Conservation (phyloP, 2,329 filamentous ascomycete genomes). For the Bipolaris oryzae region DNA sequence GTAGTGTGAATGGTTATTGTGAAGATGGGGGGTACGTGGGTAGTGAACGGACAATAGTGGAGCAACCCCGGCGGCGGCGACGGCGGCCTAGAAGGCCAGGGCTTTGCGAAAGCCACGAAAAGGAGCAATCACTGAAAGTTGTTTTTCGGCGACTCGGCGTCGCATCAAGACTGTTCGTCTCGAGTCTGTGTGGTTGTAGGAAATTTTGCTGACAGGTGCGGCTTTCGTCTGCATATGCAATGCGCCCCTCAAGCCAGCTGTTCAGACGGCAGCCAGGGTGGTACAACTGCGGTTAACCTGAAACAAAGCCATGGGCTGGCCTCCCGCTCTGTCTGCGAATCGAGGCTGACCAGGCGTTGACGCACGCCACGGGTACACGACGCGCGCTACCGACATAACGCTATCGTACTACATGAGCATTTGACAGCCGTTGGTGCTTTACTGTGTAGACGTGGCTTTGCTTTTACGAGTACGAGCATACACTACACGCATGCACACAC, state of each 20-base stretch:
- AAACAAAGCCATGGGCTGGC: slow-evolving; percentile 23
- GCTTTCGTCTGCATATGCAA: slow-evolving; percentile 7
- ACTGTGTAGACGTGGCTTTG: neutral
- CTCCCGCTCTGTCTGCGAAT: slow-evolving; percentile 9
- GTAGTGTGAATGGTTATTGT: neutral
- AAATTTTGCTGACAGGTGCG: slow-evolving; percentile 8
- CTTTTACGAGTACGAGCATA: neutral
- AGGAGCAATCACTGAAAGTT: slow-evolving; percentile 10
- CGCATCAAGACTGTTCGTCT: neutral
- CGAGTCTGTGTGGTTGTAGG: neutral
- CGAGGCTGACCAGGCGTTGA: slow-evolving; percentile 3
- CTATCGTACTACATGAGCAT: neutral
- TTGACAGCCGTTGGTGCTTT: neutral
- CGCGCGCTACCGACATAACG: neutral
- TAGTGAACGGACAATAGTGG: slow-evolving; percentile 23
- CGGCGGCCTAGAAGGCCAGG: slow-evolving; percentile 11
- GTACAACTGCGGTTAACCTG: slow-evolving; percentile 20
- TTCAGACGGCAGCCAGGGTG: slow-evolving; percentile 7
- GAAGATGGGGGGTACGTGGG: slow-evolving; percentile 10
- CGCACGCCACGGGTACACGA: neutral
- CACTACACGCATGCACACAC: no score
- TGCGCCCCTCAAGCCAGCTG: slow-evolving; percentile 13
- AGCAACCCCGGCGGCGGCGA: neutral
- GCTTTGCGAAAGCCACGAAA: slow-evolving; percentile 14
- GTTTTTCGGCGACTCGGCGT: neutral